Conservation (phyloP, 371 early-diverging fungal species). For the Parasitella parasitica region DNA sequence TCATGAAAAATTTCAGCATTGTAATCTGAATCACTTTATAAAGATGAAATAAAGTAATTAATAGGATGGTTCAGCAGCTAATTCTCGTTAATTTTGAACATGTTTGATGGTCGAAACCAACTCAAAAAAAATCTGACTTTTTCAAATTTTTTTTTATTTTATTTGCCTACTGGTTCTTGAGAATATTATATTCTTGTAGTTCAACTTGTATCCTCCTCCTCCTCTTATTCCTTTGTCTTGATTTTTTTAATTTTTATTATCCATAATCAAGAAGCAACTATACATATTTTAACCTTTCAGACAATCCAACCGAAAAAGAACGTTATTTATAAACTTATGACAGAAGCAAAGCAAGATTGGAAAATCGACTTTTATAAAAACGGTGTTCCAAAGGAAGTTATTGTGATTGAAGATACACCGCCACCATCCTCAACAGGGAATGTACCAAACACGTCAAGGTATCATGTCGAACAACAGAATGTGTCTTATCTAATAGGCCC, state of each 20-base stretch:
- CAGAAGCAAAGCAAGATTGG: conserved; percentile 40
- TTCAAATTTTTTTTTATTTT: not conserved
- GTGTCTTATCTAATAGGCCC: conserved; percentile 20
- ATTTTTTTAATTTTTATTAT: not conserved
- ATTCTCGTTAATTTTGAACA: not conserved
- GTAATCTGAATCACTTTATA: too few species aligned
- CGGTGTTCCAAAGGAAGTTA: conserved; percentile 58
- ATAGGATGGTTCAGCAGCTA: too few species aligned
- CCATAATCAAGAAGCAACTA: not conserved
- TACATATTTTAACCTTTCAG: not conserved
- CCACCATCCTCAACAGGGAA: conserved; percentile 30
- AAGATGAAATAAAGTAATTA: too few species aligned
- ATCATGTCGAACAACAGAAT: conserved; percentile 10
- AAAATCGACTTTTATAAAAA: conserved; percentile 55
- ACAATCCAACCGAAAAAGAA: not conserved
- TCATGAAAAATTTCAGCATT: too few species aligned
- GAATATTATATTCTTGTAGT: not conserved
- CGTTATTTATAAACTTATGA: not conserved
- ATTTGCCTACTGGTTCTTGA: not conserved
- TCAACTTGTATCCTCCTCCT: not conserved
- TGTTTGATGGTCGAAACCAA: not conserved
- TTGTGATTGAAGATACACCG: conserved; percentile 61
- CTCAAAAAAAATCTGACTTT: not conserved
- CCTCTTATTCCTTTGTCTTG: not conserved
- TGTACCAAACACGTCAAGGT: not conserved